Conservation (phyloP, 768 basidiomycete species). For the Boletus subparvulus region DNA sequence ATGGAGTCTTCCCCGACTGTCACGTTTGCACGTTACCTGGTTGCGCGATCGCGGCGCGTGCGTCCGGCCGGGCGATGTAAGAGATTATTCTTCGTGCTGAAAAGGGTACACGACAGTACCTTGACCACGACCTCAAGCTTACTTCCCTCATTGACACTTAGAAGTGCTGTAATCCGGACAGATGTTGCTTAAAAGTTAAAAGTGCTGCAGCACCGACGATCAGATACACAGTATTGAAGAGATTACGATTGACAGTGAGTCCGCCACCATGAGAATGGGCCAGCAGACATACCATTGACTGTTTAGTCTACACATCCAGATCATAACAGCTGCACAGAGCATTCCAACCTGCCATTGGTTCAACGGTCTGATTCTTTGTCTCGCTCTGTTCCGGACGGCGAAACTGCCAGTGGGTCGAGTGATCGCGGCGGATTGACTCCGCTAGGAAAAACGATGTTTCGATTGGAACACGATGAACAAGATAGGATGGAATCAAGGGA, state of each 20-base stretch:
- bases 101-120: neutral
- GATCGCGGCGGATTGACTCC: conserved; percentile 8
- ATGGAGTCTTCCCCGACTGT: neutral
- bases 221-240: neutral
- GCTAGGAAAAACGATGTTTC: conserved; percentile 11
- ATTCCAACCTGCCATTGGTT: neutral
- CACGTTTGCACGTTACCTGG: neutral
- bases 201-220: neutral
- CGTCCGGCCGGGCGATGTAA: neutral
- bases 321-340: too few relatives aligned
- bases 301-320: neutral
- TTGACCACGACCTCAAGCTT: neutral
- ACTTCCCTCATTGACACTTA: too few relatives aligned
- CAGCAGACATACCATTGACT: neutral
- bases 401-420: neutral
- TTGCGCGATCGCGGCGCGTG: too few relatives aligned
- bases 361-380: neutral
- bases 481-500: conserved; percentile 10
- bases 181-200: neutral
- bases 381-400: conserved; percentile 10
- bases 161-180: too few relatives aligned
- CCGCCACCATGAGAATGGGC: neutral
- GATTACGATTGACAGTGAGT: neutral
- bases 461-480: conserved; percentile 7
- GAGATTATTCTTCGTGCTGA: neutral